Evolutionary conservation across 1,284 basidiomycete species (phyloP).

Genomic region (Naganishia cerealis): DNA sequence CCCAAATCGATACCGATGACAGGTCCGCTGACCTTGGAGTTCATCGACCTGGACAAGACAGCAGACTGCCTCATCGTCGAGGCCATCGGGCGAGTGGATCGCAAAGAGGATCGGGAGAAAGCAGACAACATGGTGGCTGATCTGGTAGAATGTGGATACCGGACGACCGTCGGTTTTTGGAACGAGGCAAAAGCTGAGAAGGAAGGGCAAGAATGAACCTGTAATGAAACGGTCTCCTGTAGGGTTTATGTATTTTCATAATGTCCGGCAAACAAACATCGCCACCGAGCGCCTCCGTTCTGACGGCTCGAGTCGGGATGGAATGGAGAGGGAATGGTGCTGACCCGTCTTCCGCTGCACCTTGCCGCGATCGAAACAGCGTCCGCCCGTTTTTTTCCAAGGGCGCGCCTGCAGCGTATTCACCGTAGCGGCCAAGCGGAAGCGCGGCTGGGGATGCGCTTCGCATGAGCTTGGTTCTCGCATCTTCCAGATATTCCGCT

Average conservation of each 20-base stretch:
- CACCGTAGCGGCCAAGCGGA: no score
- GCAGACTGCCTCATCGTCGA: slow-evolving; percentile 26
- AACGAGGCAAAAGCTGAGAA: neutral
- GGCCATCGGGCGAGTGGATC: slow-evolving; percentile 23
- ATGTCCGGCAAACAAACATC: neutral
- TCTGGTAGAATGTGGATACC: slow-evolving; percentile 12
- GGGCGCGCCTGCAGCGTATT: neutral
- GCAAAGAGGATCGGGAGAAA: slow-evolving; percentile 26
- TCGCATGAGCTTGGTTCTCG: neutral
- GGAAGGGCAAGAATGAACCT: neutral
- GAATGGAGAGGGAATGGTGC: neutral
- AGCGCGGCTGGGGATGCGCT: neutral
- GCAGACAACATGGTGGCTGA: slow-evolving; percentile 28
- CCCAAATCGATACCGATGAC: slow-evolving; percentile 59
- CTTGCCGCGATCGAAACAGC: slow-evolving; percentile 15
- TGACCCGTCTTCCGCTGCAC: slow-evolving; percentile 1
- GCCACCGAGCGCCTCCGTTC: slow-evolving; percentile 3
- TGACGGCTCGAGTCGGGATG: neutral
- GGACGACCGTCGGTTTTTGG: slow-evolving; percentile 28
- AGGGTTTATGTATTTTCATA: slow-evolving; percentile 3
- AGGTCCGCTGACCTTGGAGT: slow-evolving; percentile 56
- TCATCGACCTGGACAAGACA: slow-evolving; percentile 53
- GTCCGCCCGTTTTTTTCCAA: slow-evolving; percentile 10
- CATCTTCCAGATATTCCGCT: slow-evolving; percentile 1
- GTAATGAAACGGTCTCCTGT: neutral